Base-by-base conservation (phyloP, 2,329 filamentous ascomycete genomes). In the Cladophialophora immunda region DNA sequence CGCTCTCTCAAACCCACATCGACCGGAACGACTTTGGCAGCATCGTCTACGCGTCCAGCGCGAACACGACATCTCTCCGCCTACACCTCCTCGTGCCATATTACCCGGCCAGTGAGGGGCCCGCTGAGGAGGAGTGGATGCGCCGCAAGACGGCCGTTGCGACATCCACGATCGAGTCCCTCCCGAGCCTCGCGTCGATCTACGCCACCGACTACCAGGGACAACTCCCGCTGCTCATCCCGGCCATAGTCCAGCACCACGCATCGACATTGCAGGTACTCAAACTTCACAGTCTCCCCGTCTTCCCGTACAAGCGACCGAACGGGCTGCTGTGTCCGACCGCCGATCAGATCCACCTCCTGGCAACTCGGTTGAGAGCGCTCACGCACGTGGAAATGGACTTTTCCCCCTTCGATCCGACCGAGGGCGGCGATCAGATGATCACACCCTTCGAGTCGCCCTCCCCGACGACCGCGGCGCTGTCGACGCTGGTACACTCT, bases 11-110 rank as follows among this genome's bases (percentile, higher is more conserved):
- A 19, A 41, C 36, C 17, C 41, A 58, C 36, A 45, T 58, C 7
- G 56, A 58, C 38, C 27, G 56, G 22, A 58, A 58, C 36, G 19
- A 58, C 15, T 58, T 58, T 15, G 56, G 56, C 36, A 58, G 56
- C 36, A 27, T 47, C 7, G 56, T 58, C n/a, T 58, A 45, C 56
- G 15, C 56, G 15, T 30, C 13, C 56, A 25, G 9, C 34, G 38
- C 13, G 34, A n/a, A 25, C 36, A 45, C 6, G 15, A 36, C 36
- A 45, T 41, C 17, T 15, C 56, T 58, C 17, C 56, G 56, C 2
- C 36, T 58, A 15, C 56, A 58, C 9, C 25, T 58, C 3, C 56
- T 58, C 27, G 56, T 58, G 19, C 56, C 56, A 45, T 59, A 59
- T 29, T 59, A 47, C 25, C 57, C 38, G 5, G 57, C 30, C 38